These are phyloP conservation scores for Penstemon davidsonii DNA, from an alignment of 257 asterid species.

Conservation along the genomic window DNA sequence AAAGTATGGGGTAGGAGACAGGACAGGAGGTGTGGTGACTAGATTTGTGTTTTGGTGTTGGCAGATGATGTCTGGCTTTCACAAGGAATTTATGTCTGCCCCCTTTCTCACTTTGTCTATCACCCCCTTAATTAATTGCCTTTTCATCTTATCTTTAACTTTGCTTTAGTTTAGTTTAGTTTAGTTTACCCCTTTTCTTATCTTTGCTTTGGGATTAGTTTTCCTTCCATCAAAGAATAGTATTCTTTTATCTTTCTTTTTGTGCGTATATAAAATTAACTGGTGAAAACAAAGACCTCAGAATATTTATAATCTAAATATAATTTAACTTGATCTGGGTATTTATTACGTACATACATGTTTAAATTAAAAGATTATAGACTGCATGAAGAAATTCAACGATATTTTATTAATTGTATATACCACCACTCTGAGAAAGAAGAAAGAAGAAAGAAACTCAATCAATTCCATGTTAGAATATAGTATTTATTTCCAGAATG, in stretches of 20 bases:
- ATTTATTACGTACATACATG: too few species aligned
- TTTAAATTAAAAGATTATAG: too few species aligned
- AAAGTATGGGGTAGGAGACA: constrained; percentile 32
- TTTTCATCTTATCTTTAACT: background rate
- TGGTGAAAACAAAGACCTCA: background rate
- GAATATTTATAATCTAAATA: too few species aligned
- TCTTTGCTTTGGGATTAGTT: constrained; percentile 13
- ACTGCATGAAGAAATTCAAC: too few species aligned
- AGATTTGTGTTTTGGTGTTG: constrained; percentile 25
- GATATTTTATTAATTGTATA: too few species aligned
- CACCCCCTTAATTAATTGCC: constrained; percentile 12
- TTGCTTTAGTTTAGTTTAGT: background rate
- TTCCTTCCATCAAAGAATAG: constrained; percentile 8
- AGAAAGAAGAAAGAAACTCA: background rate
- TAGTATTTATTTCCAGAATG: background rate
- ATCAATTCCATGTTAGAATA: background rate
- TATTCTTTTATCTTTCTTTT: background rate
- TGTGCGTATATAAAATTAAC: background rate
- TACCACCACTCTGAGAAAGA: too few species aligned
- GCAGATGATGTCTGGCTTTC: constrained; percentile 48
- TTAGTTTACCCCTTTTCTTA: background rate
- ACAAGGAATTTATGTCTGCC: constrained; percentile 35
- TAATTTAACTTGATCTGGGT: too few species aligned
- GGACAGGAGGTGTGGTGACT: constrained; percentile 37
- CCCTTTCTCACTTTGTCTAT: constrained; percentile 37